Conservation (phyloP, 495 filamentous ascomycete genomes). For the Viridothelium virens region DNA sequence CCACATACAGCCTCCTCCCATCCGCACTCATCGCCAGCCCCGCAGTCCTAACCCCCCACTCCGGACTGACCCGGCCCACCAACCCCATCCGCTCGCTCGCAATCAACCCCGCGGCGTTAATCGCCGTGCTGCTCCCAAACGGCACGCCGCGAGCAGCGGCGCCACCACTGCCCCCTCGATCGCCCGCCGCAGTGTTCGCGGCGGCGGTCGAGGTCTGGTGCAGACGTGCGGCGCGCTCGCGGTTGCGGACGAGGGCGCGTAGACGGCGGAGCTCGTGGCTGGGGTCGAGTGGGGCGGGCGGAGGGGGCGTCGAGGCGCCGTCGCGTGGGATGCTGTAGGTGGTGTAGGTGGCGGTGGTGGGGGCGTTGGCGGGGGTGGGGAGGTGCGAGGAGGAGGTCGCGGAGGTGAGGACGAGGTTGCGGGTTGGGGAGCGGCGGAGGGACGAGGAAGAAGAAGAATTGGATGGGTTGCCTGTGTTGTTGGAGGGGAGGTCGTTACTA, state of each 20-base stretch:
- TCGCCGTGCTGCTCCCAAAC: neutral
- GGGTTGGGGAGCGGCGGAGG: slow-evolving; percentile 8
- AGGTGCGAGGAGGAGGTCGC: slow-evolving; percentile 8
- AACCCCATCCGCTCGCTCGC: neutral
- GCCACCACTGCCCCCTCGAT: slow-evolving; percentile 8
- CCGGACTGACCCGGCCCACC: slow-evolving; percentile 10
- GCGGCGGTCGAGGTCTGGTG: slow-evolving; percentile 18
- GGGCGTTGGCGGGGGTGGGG: neutral
- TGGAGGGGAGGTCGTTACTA: no score
- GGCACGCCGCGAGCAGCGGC: neutral
- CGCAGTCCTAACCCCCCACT: slow-evolving; percentile 31
- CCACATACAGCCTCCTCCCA: slow-evolving; percentile 32
- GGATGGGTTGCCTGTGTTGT: neutral
- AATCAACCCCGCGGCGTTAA: slow-evolving; percentile 16
- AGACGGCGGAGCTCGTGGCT: slow-evolving; percentile 23
- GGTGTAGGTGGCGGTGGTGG: neutral
- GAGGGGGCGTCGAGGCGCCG: neutral
- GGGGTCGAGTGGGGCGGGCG: slow-evolving; percentile 15
- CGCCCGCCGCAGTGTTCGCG: slow-evolving; percentile 12
- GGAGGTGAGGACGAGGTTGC: slow-evolving; percentile 6
- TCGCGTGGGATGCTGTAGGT: neutral
- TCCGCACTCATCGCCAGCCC: slow-evolving; percentile 37
- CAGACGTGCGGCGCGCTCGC: slow-evolving; percentile 20
- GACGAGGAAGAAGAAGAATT: neutral
- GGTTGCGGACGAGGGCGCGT: slow-evolving; percentile 25